Conservation (phyloP, 73 alveolate genomes). For the Effrenium voratum region DNA sequence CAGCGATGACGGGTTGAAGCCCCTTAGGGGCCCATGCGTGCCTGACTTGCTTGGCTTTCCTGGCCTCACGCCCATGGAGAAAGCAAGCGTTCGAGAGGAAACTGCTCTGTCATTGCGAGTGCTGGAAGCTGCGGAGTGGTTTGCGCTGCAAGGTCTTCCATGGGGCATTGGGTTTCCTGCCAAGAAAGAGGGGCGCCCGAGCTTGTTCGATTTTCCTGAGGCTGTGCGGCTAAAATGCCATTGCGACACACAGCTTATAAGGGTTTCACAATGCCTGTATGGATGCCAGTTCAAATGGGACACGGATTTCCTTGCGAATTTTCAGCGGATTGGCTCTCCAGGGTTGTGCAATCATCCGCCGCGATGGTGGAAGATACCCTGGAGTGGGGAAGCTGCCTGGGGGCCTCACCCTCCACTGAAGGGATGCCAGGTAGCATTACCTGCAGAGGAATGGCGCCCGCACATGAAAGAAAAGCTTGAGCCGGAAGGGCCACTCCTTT, state of each 20-base stretch:
- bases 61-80: neutral
- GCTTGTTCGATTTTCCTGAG: neutral
- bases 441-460: neutral
- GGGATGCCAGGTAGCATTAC: neutral
- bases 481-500: neutral
- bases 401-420: neutral
- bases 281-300: neutral
- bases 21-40: neutral
- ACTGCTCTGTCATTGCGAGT: neutral
- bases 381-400: neutral
- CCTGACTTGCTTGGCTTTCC: neutral
- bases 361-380: slow-evolving; percentile 14
- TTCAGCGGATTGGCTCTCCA: neutral
- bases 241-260: neutral
- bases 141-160: neutral
- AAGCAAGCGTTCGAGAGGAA: neutral
- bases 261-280: neutral
- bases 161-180: neutral
- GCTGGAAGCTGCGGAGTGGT: neutral
- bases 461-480: neutral
- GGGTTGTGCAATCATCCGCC: neutral
- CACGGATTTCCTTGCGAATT: neutral
- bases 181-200: neutral
- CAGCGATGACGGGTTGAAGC: neutral
- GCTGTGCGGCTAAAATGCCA: neutral